Conservation (phyloP, 2,329 filamentous ascomycete species). For the Akanthomyces muscarius region DNA sequence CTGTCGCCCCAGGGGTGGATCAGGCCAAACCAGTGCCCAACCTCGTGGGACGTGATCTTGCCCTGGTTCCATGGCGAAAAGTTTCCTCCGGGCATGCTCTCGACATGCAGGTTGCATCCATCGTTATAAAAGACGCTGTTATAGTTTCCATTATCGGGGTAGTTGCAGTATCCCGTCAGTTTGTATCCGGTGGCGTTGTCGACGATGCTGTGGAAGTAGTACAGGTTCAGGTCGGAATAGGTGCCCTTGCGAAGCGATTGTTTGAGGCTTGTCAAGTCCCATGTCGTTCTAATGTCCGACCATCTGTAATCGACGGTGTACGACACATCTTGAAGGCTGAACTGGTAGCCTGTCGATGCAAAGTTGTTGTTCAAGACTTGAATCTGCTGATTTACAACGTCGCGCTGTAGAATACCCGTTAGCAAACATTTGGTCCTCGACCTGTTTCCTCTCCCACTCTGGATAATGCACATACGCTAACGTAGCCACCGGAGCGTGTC, state of each 20-base stretch:
- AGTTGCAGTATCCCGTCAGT: background rate
- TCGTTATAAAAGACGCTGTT: slow-evolving; percentile 34
- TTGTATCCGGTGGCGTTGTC: background rate
- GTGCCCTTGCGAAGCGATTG: slow-evolving; percentile 36
- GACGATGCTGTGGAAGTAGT: slow-evolving; percentile 33
- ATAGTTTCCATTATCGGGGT: slow-evolving; percentile 9
- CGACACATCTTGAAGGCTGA: slow-evolving; percentile 39
- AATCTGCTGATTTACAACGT: slow-evolving; percentile 5
- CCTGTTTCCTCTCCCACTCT: background rate
- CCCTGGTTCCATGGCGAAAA: slow-evolving; percentile 31
- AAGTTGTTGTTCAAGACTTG: slow-evolving; percentile 40
- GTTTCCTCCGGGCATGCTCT: slow-evolving; percentile 34
- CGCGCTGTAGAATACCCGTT: background rate
- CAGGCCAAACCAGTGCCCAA: slow-evolving; percentile 48
- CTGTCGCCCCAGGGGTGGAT: slow-evolving; percentile 41
- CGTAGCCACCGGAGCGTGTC: background rate
- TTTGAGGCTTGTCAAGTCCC: slow-evolving; percentile 40
- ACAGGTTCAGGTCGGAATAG: slow-evolving; percentile 41
- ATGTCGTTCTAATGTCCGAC: slow-evolving; percentile 25
- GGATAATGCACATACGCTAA: background rate
- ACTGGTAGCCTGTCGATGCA: slow-evolving; percentile 38
- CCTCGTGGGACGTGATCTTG: slow-evolving; percentile 37
- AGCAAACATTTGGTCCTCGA: background rate
- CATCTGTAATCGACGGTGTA: slow-evolving; percentile 43
- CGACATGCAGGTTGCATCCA: slow-evolving; percentile 37